A percentile compares a stretch with the other conserved stretches of the same genome.
These are phyloP conservation scores for Penicillium palitans DNA, from an alignment of 2,329 filamentous ascomycete genomes.

Conservation along the genomic window DNA sequence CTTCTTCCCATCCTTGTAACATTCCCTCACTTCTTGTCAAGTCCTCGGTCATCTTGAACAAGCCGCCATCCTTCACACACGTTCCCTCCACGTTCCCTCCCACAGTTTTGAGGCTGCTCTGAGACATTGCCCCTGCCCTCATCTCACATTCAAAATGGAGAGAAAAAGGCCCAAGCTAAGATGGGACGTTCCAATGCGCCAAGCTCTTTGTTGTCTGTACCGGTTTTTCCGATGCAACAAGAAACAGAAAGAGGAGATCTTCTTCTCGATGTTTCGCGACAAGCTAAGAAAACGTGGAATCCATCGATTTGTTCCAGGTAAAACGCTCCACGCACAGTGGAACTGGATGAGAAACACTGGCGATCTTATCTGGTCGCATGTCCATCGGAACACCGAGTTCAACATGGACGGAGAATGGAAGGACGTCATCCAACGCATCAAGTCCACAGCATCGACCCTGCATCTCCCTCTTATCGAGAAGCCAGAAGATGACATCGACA, in stretches of 20 bases:
- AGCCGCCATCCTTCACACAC: not conserved
- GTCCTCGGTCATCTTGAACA: not conserved
- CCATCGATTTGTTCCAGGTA: slow-evolving; percentile 4
- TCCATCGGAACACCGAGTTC: slow-evolving; percentile 25
- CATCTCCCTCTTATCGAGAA: slow-evolving; percentile 8
- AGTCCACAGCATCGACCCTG: slow-evolving; percentile 8
- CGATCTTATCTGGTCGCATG: slow-evolving; percentile 25
- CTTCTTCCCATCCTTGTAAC: not conserved
- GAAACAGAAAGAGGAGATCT: slow-evolving; percentile 22
- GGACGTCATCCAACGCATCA: slow-evolving; percentile 14
- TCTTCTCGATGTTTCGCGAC: slow-evolving; percentile 28
- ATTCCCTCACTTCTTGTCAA: not conserved
- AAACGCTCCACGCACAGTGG: slow-evolving; percentile 26
- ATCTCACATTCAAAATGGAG: not conserved
- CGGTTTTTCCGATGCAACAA: slow-evolving; percentile 24
- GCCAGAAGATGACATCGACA: not conserved
- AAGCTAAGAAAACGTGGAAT: slow-evolving; percentile 26
- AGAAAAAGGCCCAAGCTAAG: not conserved
- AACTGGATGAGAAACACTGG: slow-evolving; percentile 17
- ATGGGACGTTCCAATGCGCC: slow-evolving; percentile 21
- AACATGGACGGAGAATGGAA: slow-evolving; percentile 17
- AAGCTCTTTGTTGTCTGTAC: slow-evolving; percentile 29
- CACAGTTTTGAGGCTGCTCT: not conserved
- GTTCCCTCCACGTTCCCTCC: not conserved
- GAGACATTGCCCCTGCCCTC: too few species aligned